Conservation (phyloP, 257 asterid genomes). For the Thymus quinquecostatus region DNA sequence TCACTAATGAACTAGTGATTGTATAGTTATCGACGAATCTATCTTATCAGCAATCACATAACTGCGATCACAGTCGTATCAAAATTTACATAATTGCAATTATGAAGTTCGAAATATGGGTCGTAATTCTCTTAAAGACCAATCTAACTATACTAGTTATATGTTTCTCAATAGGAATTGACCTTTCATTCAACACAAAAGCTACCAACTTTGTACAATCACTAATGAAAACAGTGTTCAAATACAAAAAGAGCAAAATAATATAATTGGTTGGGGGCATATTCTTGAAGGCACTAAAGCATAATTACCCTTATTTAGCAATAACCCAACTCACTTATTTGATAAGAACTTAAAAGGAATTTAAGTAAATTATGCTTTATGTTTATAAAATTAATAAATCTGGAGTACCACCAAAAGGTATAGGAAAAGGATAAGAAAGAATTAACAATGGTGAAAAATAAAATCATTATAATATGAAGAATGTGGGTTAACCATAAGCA, state of each 20-base stretch:
- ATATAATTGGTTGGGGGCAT: slow-evolving; percentile 20
- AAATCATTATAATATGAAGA: slow-evolving; percentile 7
- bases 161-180: slow-evolving; percentile 25
- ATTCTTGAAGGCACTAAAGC: slow-evolving; percentile 10
- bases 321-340: slow-evolving; percentile 32
- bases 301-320: neutral
- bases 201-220: slow-evolving; percentile 17
- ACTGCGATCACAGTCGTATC: too few relatives aligned
- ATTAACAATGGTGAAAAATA: slow-evolving; percentile 7
- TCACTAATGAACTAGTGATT: too few relatives aligned
- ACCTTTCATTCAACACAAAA: slow-evolving; percentile 31
- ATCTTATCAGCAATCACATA: too few relatives aligned
- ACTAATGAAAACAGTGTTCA: slow-evolving; percentile 11
- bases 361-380: neutral
- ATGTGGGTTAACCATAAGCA: slow-evolving; percentile 27
- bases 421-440: slow-evolving; percentile 33
- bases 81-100: too few relatives aligned
- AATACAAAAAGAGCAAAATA: slow-evolving; percentile 6
- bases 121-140: too few relatives aligned
- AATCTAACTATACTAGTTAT: neutral
- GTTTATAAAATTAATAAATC: slow-evolving; percentile 8
- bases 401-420: slow-evolving; percentile 27
- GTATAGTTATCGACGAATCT: too few relatives aligned
- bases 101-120: too few relatives aligned
- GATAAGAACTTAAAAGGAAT: slow-evolving; percentile 21